Base-by-base conservation (phyloP, 2,329 filamentous ascomycete genomes). In the Tolypocladium cylindrosporum region DNA sequence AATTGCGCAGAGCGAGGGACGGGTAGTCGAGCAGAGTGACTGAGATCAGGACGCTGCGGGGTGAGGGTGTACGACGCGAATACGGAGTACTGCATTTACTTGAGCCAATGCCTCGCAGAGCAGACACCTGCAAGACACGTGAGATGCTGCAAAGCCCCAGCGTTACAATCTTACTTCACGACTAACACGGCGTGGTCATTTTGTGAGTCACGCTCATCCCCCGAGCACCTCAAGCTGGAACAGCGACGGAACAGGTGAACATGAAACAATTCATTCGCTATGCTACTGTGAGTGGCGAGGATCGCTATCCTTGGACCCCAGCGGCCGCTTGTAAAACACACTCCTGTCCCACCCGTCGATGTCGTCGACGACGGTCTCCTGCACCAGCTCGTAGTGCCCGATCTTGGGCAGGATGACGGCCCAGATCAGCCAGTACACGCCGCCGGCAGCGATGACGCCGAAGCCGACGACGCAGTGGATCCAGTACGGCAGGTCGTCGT, bases 301-400 rank as follows among this genome's bases (percentile, higher is more conserved):
- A 8, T 48, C 55, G 37, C 41, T 14, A 13, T 54, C 31, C 27
- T 27, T 48, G n/a, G 51, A 39, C 5, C 58, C 61, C 39, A 67
- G 57, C 6, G 80, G 78, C 60, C 74, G 67, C 58, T 67, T 74
- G 2, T 74, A 69, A 64, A 86, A 85, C 2, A 80, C 75, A 57
- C 73, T 82, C 39, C 80, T 74, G 63, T 84, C 83, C 85, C 85
- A 87, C 1, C 85, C 84, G 66, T 87, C 84, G 48, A 81, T 76
- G 0, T 76, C 76, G 60, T 84, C 80, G 9, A 86, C 69, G 2
- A 77, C 68, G 0, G 72, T 75, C 68, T 85, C 79, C 58, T 79
- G 76, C 2, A 83, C 75, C 11, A 88, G 74, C 63, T 81, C 75
- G 64, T 88, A 84, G 0, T 66, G 65, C 16, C 80, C 80, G 39